phyloP scores from a whole-genome alignment of 2,329 filamentous ascomycete genomes.

The Alternaria hordeiaustralica region DNA sequence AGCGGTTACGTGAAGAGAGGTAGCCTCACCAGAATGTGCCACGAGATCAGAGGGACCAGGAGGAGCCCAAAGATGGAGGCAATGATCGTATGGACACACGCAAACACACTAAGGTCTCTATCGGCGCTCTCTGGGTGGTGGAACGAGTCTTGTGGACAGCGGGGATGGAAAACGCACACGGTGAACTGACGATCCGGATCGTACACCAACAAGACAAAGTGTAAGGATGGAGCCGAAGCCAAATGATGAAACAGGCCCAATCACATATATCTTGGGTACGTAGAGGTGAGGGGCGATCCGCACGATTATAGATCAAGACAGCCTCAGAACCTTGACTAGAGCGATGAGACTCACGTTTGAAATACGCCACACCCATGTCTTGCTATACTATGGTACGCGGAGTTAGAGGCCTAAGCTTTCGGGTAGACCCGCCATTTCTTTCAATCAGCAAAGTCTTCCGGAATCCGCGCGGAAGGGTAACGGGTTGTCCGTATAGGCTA shows the following conservation, averaged over 20 bases:
- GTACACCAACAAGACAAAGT: constrained; percentile 21
- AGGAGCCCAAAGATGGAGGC: constrained; percentile 14
- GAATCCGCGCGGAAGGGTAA: constrained; percentile 24
- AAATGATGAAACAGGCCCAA: constrained; percentile 9
- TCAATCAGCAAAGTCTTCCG: constrained; percentile 17
- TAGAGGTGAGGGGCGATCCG: constrained; percentile 1
- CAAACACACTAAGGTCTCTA: constrained; percentile 40
- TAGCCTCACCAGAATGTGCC: constrained; percentile 31
- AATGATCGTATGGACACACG: constrained; percentile 31
- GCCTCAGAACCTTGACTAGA: constrained; percentile 4
- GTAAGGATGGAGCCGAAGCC: constrained; percentile 28
- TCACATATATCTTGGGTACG: constrained; percentile 5
- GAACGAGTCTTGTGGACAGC: constrained; percentile 18
- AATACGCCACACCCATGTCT: constrained; percentile 15
- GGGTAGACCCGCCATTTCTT: constrained; percentile 16
- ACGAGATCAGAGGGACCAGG: constrained; percentile 29
- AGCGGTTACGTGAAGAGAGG: constrained; percentile 14
- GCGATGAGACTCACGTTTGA: constrained; percentile 22
- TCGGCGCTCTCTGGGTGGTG: constrained; percentile 29
- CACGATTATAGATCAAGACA: constrained; percentile 27
- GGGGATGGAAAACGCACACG: constrained; percentile 18
- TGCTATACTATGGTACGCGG: constrained; percentile 18
- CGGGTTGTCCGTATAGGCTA: constrained; percentile 3
- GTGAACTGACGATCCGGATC: constrained; percentile 8
- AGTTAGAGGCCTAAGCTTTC: constrained; percentile 18